Percentiles rank a stretch among this genome's conserved stretches.
Evolutionary conservation across 257 asterid genomes (phyloP).

Genomic region (Fraxinus quadrangulata): DNA sequence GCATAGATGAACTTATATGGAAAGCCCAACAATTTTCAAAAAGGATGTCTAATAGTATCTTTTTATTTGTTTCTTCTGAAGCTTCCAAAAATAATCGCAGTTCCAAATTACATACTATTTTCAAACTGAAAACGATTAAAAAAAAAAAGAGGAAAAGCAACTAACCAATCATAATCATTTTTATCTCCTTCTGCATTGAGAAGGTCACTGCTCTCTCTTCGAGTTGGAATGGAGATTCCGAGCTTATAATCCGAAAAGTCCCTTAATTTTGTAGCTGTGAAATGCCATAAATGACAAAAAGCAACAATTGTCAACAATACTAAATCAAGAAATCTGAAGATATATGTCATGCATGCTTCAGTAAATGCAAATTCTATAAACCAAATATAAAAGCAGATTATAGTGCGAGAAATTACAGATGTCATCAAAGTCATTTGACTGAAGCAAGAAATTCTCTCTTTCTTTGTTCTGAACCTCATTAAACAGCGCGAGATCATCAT

Average conservation of each 20-base stretch:
- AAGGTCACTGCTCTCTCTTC: slow-evolving; percentile 84
- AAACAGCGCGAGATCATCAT: slow-evolving; percentile 88
- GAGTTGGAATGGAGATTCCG: slow-evolving; percentile 77
- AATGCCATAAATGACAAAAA: slow-evolving; percentile 35
- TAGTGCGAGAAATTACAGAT: slow-evolving; percentile 57
- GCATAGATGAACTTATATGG: slow-evolving; percentile 1
- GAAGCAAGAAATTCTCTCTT: slow-evolving; percentile 81
- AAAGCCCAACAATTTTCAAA: slow-evolving; percentile 17
- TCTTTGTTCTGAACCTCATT: slow-evolving; percentile 86
- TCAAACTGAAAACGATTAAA: slow-evolving; percentile 2
- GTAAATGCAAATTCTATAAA: slow-evolving; percentile 24
- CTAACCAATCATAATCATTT: slow-evolving; percentile 94
- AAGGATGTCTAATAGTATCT: slow-evolving; percentile 9
- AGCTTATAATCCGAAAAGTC: slow-evolving; percentile 64
- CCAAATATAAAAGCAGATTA: slow-evolving; percentile 31
- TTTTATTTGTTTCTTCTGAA: slow-evolving; percentile 10
- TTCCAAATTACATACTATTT: slow-evolving; percentile 3
- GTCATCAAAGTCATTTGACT: slow-evolving; percentile 73
- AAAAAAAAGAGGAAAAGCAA: slow-evolving; percentile 24
- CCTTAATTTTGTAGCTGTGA: slow-evolving; percentile 67
- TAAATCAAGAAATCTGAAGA: slow-evolving; percentile 17
- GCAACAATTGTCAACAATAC: slow-evolving; percentile 32
- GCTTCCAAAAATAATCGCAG: slow-evolving; percentile 4
- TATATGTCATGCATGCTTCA: slow-evolving; percentile 15
- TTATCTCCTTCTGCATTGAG: slow-evolving; percentile 88